Evolutionary conservation across 179 eudicot genomes (phyloP).

Genomic region (Actinidia arguta): DNA sequence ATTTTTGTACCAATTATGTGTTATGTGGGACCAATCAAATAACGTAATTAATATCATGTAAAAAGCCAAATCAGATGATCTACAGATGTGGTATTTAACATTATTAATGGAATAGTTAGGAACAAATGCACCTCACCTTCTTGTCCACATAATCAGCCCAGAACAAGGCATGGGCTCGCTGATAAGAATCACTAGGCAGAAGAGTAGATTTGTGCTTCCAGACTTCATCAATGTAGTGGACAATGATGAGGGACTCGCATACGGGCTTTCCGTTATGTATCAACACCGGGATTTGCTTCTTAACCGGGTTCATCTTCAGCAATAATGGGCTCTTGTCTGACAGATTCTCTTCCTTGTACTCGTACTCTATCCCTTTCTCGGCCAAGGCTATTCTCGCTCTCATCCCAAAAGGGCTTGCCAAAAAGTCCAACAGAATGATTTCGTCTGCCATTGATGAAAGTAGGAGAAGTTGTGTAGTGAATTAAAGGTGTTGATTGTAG

Average conservation of each 20-base stretch:
- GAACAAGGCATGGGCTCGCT: conserved; percentile 23
- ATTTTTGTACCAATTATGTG: too few relatives aligned
- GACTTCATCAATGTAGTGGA: conserved; percentile 29
- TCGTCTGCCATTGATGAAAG: conserved; percentile 10
- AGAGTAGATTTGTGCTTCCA: conserved; percentile 22
- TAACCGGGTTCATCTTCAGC: conserved; percentile 26
- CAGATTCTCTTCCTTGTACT: conserved; percentile 15
- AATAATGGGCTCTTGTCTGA: conserved; percentile 20
- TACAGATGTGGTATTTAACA: too few relatives aligned
- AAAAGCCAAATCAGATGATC: too few relatives aligned
- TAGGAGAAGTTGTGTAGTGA: neutral
- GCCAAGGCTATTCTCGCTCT: conserved; percentile 31
- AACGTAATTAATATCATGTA: too few relatives aligned
- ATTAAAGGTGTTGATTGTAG: neutral
- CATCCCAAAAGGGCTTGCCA: conserved; percentile 18
- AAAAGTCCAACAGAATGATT: conserved; percentile 16
- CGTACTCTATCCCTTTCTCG: conserved; percentile 28
- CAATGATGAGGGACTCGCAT: conserved; percentile 23
- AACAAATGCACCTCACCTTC: conserved; percentile 18
- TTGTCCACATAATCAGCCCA: conserved; percentile 30
- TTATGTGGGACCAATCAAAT: too few relatives aligned
- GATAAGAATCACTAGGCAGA: conserved; percentile 28
- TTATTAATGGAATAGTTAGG: too few relatives aligned
- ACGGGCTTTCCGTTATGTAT: conserved; percentile 24
- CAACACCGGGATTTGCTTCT: conserved; percentile 22